A percentile compares a stretch with the other conserved stretches of the same genome.
These are phyloP conservation scores for Aspergillus bridgeri DNA, from an alignment of 495 filamentous ascomycete species.

Conservation along the genomic window DNA sequence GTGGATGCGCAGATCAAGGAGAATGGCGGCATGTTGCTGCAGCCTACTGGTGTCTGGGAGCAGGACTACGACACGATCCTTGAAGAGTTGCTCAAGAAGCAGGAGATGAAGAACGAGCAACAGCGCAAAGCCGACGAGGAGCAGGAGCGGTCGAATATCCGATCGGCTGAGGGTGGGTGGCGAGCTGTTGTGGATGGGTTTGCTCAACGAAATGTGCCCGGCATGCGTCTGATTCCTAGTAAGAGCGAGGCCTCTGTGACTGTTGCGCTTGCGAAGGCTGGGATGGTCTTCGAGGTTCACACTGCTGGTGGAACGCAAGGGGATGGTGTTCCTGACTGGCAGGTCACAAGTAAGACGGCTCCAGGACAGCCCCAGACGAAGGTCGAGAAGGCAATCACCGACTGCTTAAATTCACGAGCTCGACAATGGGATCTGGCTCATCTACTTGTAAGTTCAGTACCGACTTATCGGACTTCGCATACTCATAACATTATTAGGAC, in stretches of 20 bases:
- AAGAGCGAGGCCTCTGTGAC: conserved; percentile 24
- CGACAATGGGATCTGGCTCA: conserved; percentile 43
- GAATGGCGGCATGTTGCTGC: conserved; percentile 34
- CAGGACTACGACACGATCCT: conserved; percentile 38
- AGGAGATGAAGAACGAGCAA: conserved; percentile 27
- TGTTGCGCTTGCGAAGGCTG: conserved; percentile 32
- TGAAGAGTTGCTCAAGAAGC: conserved; percentile 27
- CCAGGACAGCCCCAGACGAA: conserved; percentile 25
- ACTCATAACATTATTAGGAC: conserved; percentile 21
- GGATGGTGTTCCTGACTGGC: conserved; percentile 30
- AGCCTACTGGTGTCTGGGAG: conserved; percentile 41
- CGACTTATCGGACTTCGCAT: neutral
- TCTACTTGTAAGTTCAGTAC: conserved; percentile 34
- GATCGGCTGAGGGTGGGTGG: conserved; percentile 34
- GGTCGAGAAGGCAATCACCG: conserved; percentile 30
- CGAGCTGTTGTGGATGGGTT: conserved; percentile 31
- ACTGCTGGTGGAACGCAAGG: conserved; percentile 17
- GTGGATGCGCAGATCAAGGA: conserved; percentile 35
- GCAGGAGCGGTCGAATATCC: conserved; percentile 25
- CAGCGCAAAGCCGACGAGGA: conserved; percentile 25
- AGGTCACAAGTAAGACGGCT: conserved; percentile 24
- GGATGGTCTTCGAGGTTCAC: conserved; percentile 33
- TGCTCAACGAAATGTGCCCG: conserved; percentile 22
- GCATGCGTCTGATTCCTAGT: conserved; percentile 26
- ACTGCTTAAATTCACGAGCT: conserved; percentile 35